Evolutionary conservation across 2,329 filamentous ascomycete genomes (phyloP).

Genomic region (Fusarium verrucosum): DNA sequence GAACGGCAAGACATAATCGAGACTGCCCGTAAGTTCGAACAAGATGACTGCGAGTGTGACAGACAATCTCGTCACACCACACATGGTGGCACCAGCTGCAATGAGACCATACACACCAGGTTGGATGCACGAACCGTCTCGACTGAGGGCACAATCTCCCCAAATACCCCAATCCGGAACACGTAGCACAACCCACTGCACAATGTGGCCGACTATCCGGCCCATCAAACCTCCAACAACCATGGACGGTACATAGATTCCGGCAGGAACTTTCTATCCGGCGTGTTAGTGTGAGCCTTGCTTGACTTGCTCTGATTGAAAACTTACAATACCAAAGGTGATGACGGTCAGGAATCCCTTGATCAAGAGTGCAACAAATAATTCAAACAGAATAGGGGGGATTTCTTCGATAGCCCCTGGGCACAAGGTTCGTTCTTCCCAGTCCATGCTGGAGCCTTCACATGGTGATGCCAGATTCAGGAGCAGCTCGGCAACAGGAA

Average conservation of each 20-base stretch:
- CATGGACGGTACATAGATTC: conserved; percentile 99
- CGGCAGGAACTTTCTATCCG: conserved; percentile 83
- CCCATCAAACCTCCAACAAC: conserved; percentile 94
- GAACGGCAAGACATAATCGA: conserved; percentile 95
- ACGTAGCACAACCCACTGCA: conserved; percentile 81
- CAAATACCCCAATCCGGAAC: conserved; percentile 79
- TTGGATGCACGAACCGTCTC: conserved; percentile 85
- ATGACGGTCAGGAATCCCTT: conserved; percentile 89
- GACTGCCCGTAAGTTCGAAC: conserved; percentile 92
- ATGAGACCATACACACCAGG: conserved; percentile 97
- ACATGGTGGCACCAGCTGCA: conserved; percentile 96
- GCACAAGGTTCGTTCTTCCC: conserved; percentile 78
- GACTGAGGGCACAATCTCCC: conserved; percentile 73
- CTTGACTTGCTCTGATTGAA: not conserved
- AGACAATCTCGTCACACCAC: conserved; percentile 90
- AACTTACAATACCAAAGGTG: conserved; percentile 84
- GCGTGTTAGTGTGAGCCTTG: conserved; percentile 29
- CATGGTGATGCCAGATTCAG: conserved; percentile 93
- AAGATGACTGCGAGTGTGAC: conserved; percentile 95
- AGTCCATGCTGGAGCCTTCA: conserved; percentile 70
- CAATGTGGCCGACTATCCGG: conserved; percentile 83
- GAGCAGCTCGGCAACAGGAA: conserved; percentile 89
- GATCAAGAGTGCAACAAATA: conserved; percentile 83
- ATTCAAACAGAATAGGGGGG: conserved; percentile 74
- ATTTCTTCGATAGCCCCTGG: conserved; percentile 78